phyloP scores from a whole-genome alignment of 768 basidiomycete species.

The Omphalotus guepiniiformis region DNA sequence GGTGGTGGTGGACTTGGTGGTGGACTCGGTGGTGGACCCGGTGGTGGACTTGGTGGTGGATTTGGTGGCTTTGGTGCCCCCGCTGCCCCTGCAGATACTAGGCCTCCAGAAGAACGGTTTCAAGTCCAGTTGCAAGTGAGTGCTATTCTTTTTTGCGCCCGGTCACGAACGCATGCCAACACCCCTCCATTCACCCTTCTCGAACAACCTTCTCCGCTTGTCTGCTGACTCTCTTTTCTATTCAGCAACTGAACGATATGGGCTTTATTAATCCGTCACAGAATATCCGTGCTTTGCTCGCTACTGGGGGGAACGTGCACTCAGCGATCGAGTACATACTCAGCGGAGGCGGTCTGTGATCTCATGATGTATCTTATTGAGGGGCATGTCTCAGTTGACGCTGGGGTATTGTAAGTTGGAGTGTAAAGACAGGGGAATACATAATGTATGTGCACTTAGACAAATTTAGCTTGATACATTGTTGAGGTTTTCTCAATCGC shows the following conservation, averaged over 20 bases:
- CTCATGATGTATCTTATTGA: no score
- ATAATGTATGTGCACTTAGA: no score
- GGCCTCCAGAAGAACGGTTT: constrained; percentile 89
- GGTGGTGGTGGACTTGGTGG: constrained; percentile 16
- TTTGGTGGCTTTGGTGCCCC: constrained; percentile 27
- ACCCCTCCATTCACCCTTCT: background rate
- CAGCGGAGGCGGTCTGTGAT: constrained; percentile 64
- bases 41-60: constrained; percentile 21
- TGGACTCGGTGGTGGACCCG: constrained; percentile 1
- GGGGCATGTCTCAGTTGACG: no score
- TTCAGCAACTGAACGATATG: constrained; percentile 91
- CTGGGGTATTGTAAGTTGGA: no score
- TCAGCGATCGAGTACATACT: constrained; percentile 92
- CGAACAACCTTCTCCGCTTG: background rate
- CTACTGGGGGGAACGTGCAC: constrained; percentile 91
- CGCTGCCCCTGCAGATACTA: constrained; percentile 56
- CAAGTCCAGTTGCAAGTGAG: constrained; percentile 78
- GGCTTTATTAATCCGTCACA: constrained; percentile 86
- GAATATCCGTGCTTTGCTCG: constrained; percentile 86
- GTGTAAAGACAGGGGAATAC: no score
- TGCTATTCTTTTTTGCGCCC: constrained; percentile 9
- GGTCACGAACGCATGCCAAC: background rate
- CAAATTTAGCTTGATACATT: no score
- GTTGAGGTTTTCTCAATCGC: no score
- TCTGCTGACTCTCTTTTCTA: background rate